Conservation (phyloP, 306 rosid species). For the Pachyrhizus erosus region DNA sequence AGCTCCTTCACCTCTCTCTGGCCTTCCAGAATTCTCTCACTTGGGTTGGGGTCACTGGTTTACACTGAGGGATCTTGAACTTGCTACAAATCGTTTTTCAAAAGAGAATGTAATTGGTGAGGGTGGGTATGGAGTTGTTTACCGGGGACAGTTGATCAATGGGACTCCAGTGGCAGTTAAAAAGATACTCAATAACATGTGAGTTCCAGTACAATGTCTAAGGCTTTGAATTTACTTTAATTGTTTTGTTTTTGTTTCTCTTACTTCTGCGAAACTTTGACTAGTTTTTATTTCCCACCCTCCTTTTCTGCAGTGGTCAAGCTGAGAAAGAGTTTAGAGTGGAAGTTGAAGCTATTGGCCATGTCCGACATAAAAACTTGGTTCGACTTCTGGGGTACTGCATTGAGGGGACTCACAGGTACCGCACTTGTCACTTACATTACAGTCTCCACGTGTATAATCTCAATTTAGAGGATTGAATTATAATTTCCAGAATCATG, state of each 20-base stretch:
- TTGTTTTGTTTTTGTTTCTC: slow-evolving; percentile 32
- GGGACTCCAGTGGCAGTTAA: slow-evolving; percentile 85
- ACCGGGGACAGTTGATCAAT: slow-evolving; percentile 66
- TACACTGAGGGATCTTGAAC: slow-evolving; percentile 83
- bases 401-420: slow-evolving; percentile 85
- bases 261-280: slow-evolving; percentile 25
- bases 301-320: slow-evolving; percentile 65
- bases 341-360: slow-evolving; percentile 93
- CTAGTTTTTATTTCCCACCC: not conserved
- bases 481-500: slow-evolving; percentile 10
- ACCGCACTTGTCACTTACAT: slow-evolving; percentile 22
- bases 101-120: slow-evolving; percentile 79
- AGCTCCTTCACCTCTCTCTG: slow-evolving; percentile 75
- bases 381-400: slow-evolving; percentile 90
- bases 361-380: slow-evolving; percentile 85
- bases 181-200: slow-evolving; percentile 82
- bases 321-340: slow-evolving; percentile 86
- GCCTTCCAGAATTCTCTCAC: slow-evolving; percentile 84
- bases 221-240: not conserved
- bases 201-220: slow-evolving; percentile 43
- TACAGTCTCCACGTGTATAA: not conserved
- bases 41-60: slow-evolving; percentile 97
- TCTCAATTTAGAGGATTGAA: not conserved
- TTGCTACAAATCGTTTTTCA: slow-evolving; percentile 74
- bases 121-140: slow-evolving; percentile 92